phyloP scores from a whole-genome alignment of 345 rosid genomes.

The Euclidium syriacum region DNA sequence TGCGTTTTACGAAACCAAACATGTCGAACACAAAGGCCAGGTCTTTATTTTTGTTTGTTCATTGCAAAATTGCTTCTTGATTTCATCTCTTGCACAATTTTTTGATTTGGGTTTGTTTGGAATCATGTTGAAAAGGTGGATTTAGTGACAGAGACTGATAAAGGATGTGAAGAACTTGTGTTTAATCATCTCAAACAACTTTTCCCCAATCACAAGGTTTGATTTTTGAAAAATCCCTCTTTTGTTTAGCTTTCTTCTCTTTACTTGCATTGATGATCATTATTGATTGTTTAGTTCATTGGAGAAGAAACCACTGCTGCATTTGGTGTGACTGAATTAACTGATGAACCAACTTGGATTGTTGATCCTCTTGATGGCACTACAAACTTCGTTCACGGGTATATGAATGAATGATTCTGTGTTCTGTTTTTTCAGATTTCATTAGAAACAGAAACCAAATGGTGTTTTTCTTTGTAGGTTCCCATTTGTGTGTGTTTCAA shows the following conservation, averaged over 20 bases:
- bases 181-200: conserved; percentile 68
- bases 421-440: not conserved
- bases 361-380: conserved; percentile 99
- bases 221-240: not conserved
- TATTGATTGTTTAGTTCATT: conserved; percentile 48
- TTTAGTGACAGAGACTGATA: conserved; percentile 96
- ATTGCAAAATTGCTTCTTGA: not conserved
- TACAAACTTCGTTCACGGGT: conserved; percentile 97
- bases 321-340: conserved; percentile 60
- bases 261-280: not conserved
- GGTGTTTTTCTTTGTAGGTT: conserved; percentile 41
- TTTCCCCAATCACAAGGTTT: conserved; percentile 80
- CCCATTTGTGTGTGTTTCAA: conserved; percentile 86
- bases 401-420: conserved; percentile 10
- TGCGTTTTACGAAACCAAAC: conserved; percentile 80
- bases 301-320: conserved; percentile 99
- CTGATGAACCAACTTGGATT: conserved; percentile 96
- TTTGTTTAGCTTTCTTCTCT: not conserved
- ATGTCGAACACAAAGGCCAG: conserved; percentile 93
- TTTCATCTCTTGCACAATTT: not conserved
- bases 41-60: conserved; percentile 30
- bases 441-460: not conserved
- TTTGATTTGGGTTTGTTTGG: not conserved
- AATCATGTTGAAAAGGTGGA: conserved; percentile 51
- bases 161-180: conserved; percentile 88